A percentile compares a stretch with the other conserved stretches of the same genome.
These are phyloP conservation scores for Skeletonema costatum DNA, from an alignment of 108 stramenopile genomes.

Conservation along the genomic window DNA sequence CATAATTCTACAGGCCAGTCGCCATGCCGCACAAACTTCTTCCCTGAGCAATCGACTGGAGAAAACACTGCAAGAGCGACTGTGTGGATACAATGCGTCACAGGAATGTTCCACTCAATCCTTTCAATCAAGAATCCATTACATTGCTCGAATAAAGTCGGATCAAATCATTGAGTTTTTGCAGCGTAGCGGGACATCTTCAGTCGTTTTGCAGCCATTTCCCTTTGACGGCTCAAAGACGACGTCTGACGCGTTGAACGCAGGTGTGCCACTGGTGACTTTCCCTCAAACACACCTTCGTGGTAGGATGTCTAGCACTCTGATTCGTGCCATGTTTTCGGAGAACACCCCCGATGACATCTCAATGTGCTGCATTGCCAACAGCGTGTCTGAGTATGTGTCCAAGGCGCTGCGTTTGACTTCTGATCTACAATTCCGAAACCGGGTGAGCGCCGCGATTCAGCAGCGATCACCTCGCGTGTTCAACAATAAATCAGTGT, in stretches of 20 bases:
- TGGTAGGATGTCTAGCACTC: conserved; percentile 60
- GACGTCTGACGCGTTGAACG: conserved; percentile 59
- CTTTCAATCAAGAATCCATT: conserved; percentile 21
- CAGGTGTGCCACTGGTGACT: conserved; percentile 60
- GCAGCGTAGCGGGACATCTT: conserved; percentile 19
- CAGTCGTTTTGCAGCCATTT: conserved; percentile 75
- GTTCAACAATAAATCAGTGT: conserved; percentile 29
- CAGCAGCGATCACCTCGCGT: conserved; percentile 15
- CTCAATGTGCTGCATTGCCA: conserved; percentile 37
- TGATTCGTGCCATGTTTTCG: conserved; percentile 21
- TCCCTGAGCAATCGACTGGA: conserved; percentile 13
- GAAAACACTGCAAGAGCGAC: conserved; percentile 5
- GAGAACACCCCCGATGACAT: conserved; percentile 24
- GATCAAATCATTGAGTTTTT: conserved; percentile 42
- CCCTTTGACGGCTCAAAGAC: conserved; percentile 79
- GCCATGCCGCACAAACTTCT: conserved; percentile 42
- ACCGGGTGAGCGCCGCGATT: conserved; percentile 21
- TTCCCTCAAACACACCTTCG: conserved; percentile 61
- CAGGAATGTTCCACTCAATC: neutral
- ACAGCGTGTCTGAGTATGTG: conserved; percentile 41
- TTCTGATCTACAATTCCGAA: conserved; percentile 16
- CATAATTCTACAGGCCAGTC: conserved; percentile 56
- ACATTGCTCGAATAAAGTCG: conserved; percentile 29
- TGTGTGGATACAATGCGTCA: conserved; percentile 10
- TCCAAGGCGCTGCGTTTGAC: conserved; percentile 42